phyloP scores from a whole-genome alignment of 1,284 basidiomycete species.

The Singerocomus inundabilis region DNA sequence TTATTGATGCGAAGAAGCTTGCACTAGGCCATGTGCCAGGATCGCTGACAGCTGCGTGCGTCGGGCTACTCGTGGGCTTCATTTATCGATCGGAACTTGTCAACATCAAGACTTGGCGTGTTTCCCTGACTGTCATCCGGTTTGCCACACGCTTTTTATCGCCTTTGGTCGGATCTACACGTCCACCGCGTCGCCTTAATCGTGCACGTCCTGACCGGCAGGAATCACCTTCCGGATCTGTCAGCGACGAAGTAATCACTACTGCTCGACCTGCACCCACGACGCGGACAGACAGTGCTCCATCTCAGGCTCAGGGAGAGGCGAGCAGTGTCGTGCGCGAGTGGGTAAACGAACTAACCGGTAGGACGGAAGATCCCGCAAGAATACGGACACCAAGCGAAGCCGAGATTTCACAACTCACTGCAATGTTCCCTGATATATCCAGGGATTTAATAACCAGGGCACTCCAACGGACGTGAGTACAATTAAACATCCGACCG shows the following conservation, averaged over 20 bases:
- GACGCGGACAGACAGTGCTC: constrained; percentile 2
- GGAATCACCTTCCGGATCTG: constrained; percentile 17
- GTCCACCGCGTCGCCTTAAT: constrained; percentile 51
- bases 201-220: constrained; percentile 57
- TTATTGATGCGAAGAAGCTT: constrained; percentile 45
- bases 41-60: constrained; percentile 55
- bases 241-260: constrained; percentile 55
- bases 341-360: constrained; percentile 81
- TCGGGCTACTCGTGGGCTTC: constrained; percentile 70
- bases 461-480: constrained; percentile 80
- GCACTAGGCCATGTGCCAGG: constrained; percentile 64
- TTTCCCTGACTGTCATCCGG: constrained; percentile 55
- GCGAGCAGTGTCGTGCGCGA: constrained; percentile 61
- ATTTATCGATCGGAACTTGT: constrained; percentile 80
- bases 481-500: constrained; percentile 11
- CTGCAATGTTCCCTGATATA: constrained; percentile 81
- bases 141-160: constrained; percentile 53
- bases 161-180: constrained; percentile 63
- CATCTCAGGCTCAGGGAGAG: constrained; percentile 19
- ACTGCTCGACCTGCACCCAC: constrained; percentile 45
- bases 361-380: constrained; percentile 50
- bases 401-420: constrained; percentile 70
- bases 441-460: constrained; percentile 72
- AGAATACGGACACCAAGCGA: constrained; percentile 71
- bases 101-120: constrained; percentile 71